Base-by-base conservation (phyloP, 1,284 basidiomycete genomes). In the Phellopilus nigrolimitatus region DNA sequence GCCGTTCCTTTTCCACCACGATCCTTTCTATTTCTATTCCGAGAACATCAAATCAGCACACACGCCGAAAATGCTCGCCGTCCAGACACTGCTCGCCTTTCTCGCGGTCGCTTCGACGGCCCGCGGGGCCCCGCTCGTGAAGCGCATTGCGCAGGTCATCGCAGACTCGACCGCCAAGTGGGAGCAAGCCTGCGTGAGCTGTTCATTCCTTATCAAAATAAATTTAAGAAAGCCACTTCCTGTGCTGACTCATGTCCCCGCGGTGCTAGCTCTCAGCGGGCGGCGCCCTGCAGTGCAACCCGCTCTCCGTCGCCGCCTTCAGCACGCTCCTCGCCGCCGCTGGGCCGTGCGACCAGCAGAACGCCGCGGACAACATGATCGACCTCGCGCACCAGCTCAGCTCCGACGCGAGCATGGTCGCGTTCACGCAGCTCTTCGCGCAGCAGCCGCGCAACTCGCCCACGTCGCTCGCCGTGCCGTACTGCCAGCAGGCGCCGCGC, bases 301-400 rank as follows among this genome's bases (percentile, higher is more conserved):
- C 72, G 4, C 62, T 79, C 47, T 75, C 80, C 0, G 68, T 79
- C 19, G 69, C 64, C 0, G 73, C 79, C 0, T 80, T 80, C 58
- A 59, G 61, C 7, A 78, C 50, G 5, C 50, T 51, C 15, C 50
- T 51, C 34, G 37, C 37, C 15, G 34, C 34, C 3, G 74, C 76
- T 0, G 76, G 73, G n/a, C 64, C 70, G 46, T 84, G 82, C 59
- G 80, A 75, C 10, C 82, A 84, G 63, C 82, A 84, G 59, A 62
- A 84, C 59, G 69, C 74, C 7, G 81, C 76, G 8, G 82, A 84
- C 60, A 59, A 62, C 12, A 80, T 84, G 76, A 70, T 84, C 53
- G 71, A 77, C 59, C 72, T 84, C 25, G 78, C 77, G 30, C 82
- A 82, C 62, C 61, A 69, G 19, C 72, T 84, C 42, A 73, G 75